Percentiles rank a stretch among this genome's conserved stretches.
Evolutionary conservation across 176 grass and related monocot genomes (phyloP).

Genomic region (Luzula sylvatica): DNA sequence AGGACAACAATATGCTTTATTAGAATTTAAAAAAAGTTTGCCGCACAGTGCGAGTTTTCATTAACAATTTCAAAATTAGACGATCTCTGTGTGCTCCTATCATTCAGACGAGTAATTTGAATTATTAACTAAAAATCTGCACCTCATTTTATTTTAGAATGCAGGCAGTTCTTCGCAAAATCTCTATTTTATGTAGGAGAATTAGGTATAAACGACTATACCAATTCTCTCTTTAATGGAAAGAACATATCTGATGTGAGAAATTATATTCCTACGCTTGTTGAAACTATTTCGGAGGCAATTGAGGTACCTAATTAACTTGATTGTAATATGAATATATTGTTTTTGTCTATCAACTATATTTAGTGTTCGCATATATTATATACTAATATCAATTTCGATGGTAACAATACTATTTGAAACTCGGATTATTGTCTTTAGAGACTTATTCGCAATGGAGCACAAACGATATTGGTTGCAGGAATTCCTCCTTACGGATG

Average conservation of each 20-base stretch:
- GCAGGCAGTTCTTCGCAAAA: slow-evolving; percentile 9
- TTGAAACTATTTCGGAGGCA: neutral
- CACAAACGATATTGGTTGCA: neutral
- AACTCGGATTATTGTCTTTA: neutral
- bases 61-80: too few species aligned
- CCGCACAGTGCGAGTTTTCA: too few species aligned
- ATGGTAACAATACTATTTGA: too few species aligned
- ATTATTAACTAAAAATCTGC: too few species aligned
- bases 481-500: neutral
- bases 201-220: slow-evolving; percentile 34
- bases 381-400: too few species aligned
- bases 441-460: neutral
- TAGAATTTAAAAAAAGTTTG: too few species aligned
- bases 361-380: too few species aligned
- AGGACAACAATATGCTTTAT: too few species aligned
- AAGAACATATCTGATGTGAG: slow-evolving; percentile 5
- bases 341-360: neutral
- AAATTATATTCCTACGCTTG: neutral
- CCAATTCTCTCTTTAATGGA: neutral
- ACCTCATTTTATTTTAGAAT: slow-evolving; percentile 9
- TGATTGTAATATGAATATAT: neutral
- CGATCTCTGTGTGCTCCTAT: too few species aligned
- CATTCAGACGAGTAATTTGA: too few species aligned
- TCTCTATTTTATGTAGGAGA: slow-evolving; percentile 33
- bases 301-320: neutral